Evolutionary conservation across 1,139 yeast species (phyloP), one percentile per base, ranked within the genome.

Genomic region (Suhomyces choctaworum): DNA sequence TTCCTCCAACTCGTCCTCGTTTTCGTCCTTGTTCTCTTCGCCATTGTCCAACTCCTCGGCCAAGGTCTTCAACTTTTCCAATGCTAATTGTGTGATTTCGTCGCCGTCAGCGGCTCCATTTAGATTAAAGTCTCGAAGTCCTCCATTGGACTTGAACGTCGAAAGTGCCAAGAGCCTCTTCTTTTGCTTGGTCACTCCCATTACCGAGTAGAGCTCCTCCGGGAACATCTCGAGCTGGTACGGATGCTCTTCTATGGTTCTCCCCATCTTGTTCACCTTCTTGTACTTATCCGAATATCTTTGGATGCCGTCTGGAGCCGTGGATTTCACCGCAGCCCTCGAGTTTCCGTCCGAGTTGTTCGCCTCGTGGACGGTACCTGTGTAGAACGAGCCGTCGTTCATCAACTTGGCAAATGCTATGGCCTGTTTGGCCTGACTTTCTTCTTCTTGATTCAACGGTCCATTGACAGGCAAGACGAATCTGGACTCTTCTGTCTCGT

Each of bases 161-260:
- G 81, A 70, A 31, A 80, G 52, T 15, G 73, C 65, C 35, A 82
- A 58, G n/a, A 78, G 56, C 48, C 77, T 76, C 52, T 67, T 67
- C 49, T 68, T 69, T 52, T 73, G 74, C 45, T 70, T 74, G 44
- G 75, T 72, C 8, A 81, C 73, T 3, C 90, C 92, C 84, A 84
- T 80, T 21, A 82, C 87, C 16, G 73, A 63, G 48, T 85, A 82
- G 39, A 92, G 66, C 56, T 92, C 97, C 16, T 68, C 71, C 1
- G 97, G 97, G 58, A 90, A 87, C 44, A 84, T 72, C 38, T 76
- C 79, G 17, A 76, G 50, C 42, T 75, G 74, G 55, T 82, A 88
- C 1, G 96, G 96, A 61, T 87, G 94, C 40, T 86, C 95, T 46
- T 82, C 84, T 12, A 85, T 76, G 3, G 94, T 80, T 37, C 83